Evolutionary conservation across 2,329 filamentous ascomycete species (phyloP), one percentile per base, ranked within the genome.

Genomic region (Xylariaceae sp.): DNA sequence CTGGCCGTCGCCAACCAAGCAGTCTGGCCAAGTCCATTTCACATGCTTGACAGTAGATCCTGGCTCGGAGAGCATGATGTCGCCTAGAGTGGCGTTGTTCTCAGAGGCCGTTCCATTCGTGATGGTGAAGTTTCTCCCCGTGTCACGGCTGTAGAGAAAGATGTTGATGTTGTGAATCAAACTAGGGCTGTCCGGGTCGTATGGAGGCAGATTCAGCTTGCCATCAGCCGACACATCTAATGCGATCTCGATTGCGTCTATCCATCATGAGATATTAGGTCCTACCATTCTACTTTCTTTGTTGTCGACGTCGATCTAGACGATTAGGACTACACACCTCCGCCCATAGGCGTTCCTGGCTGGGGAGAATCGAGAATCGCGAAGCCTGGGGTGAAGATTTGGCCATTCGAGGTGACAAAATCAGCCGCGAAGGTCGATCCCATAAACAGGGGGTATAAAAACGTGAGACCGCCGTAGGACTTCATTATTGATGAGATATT

Each of bases 31-130:
- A 17, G 82, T 76, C 85, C 87, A 90, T 68, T 86, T 86, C 62
- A 89, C 79, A 69, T 90, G 87, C 70, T 90, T 90, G 49, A 90
- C 88, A 0, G 87, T 89, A 68, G 85, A 88, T 2, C 82, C 81
- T 0, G 79, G 73, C 68, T 90, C 86, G 62, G 87, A 82, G 34
- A 74, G 71, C 76, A 90, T 81, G 57, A 90, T 85, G 53, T 86
- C 77, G 1, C 83, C 82, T 5, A 86, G 72, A 49, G 80, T 86
- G 6, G 80, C 81, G 55, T 80, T 78, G 57, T 77, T 75, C 6
- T 72, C 71, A 2, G 77, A 74, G 4, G 77, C 78, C 2, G 84
- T 87, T 54, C 83, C 81, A 70, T 88, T 88, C 3, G 83, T 82
- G 61, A 89, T 81, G 35, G 87, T 89, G 65, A 90, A 83, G 72